These are phyloP conservation scores for Fraxinus americana DNA, from an alignment of 257 asterid species.

Conservation along the genomic window DNA sequence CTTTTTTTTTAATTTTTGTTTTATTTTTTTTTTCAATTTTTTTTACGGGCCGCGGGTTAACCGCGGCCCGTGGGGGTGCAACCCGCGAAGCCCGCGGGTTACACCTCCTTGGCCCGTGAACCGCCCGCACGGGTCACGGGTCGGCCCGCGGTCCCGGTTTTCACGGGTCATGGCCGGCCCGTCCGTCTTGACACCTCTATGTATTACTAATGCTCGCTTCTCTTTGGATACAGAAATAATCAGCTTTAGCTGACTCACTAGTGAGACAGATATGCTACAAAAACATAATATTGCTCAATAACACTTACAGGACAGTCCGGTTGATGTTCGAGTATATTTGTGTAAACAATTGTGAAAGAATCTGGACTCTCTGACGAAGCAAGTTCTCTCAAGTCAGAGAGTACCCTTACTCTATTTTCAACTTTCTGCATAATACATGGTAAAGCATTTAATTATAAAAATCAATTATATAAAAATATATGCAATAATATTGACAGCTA, in stretches of 20 bases:
- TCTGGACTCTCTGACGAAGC: conserved; percentile 99
- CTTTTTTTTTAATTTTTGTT: too few species aligned
- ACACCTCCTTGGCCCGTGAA: too few species aligned
- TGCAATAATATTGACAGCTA: background rate
- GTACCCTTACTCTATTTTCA: conserved; percentile 73
- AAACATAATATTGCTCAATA: conserved; percentile 7
- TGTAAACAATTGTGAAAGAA: conserved; percentile 85
- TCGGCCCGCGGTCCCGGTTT: too few species aligned
- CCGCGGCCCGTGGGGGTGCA: too few species aligned
- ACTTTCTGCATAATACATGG: conserved; percentile 66
- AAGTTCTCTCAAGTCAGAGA: conserved; percentile 88
- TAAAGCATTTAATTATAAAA: background rate
- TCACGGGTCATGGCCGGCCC: too few species aligned
- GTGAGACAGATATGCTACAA: background rate
- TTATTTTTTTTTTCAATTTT: too few species aligned
- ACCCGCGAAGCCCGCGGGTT: too few species aligned
- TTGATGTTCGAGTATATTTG: conserved; percentile 91
- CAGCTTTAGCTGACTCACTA: background rate
- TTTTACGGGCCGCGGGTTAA: too few species aligned
- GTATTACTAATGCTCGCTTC: background rate
- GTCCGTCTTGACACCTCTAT: too few species aligned
- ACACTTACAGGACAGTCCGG: conserved; percentile 97
- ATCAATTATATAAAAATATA: background rate
- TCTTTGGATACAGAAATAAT: background rate
- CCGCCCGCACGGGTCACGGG: too few species aligned